Evolutionary conservation across 352 stramenopile species (phyloP).

Genomic region (Globisporangium parvum): DNA sequence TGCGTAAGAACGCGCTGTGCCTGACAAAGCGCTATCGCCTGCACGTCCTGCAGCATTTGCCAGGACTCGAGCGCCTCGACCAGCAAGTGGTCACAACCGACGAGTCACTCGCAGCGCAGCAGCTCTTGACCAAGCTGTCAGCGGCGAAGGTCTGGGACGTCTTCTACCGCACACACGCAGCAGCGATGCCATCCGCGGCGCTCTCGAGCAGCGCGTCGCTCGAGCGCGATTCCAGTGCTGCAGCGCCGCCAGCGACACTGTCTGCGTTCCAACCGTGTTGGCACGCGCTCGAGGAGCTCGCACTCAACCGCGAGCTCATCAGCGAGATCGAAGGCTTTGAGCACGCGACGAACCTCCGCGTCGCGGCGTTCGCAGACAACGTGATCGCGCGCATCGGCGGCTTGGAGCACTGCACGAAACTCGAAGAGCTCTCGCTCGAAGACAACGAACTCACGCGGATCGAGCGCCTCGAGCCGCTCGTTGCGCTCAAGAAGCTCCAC

Average conservation of each 20-base stretch:
- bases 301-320: constrained; percentile 57
- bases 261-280: constrained; percentile 20
- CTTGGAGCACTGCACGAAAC: constrained; percentile 36
- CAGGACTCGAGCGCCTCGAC: constrained; percentile 39
- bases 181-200: background rate
- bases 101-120: constrained; percentile 27
- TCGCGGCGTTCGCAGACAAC: constrained; percentile 68
- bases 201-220: background rate
- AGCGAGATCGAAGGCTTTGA: constrained; percentile 46
- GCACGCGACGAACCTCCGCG: constrained; percentile 44
- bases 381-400: constrained; percentile 52
- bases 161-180: constrained; percentile 4
- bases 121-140: constrained; percentile 44
- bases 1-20: constrained; percentile 69
- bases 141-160: constrained; percentile 34
- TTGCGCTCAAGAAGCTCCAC: constrained; percentile 66
- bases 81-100: constrained; percentile 36
- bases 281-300: constrained; percentile 57
- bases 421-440: constrained; percentile 76
- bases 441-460: constrained; percentile 73
- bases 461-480: constrained; percentile 52
- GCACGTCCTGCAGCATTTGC: constrained; percentile 47
- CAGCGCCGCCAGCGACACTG: background rate
- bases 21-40: constrained; percentile 61
- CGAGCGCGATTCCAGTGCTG: constrained; percentile 1